A percentile compares a stretch with the other conserved stretches of the same genome.
phyloP scores from a whole-genome alignment of 2,329 filamentous ascomycete genomes.

The Bisporella sp. region DNA sequence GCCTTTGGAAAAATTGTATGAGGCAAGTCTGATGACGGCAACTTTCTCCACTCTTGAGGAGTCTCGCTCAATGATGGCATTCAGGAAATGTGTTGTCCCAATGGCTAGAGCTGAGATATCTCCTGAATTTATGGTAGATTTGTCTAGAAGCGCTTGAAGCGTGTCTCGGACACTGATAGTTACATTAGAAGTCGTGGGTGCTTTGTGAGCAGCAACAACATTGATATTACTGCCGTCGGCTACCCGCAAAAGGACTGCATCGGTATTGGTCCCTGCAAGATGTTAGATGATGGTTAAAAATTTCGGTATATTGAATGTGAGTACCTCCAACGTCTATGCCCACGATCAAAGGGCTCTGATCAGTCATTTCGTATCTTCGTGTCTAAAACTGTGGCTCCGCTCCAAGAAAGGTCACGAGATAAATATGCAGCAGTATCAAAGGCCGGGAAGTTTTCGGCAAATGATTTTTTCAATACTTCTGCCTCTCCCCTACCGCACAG shows the following conservation, averaged over 20 bases:
- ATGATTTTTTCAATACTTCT: no score
- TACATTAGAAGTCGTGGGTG: conserved; percentile 29
- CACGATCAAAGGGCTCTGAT: conserved; percentile 4
- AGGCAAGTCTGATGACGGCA: conserved; percentile 39
- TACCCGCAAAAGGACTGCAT: no score
- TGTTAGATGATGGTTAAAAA: no score
- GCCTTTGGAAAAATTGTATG: conserved; percentile 37
- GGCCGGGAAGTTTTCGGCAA: not conserved
- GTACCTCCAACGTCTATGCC: conserved; percentile 33
- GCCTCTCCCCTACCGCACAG: no score
- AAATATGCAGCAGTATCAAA: not conserved
- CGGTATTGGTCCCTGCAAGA: no score
- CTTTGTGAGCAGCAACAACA: conserved; percentile 21
- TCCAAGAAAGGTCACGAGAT: not conserved
- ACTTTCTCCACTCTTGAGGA: conserved; percentile 38
- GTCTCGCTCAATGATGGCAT: conserved; percentile 42
- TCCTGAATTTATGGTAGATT: conserved; percentile 11
- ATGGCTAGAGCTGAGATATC: conserved; percentile 17
- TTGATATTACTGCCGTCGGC: not conserved
- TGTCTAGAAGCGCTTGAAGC: conserved; percentile 13
- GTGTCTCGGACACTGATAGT: conserved; percentile 17
- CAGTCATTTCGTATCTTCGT: not conserved
- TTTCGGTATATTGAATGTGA: conserved; percentile 19
- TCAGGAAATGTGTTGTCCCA: conserved; percentile 39
- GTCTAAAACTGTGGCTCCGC: not conserved